A percentile compares a stretch with the other conserved stretches of the same genome.
Conservation (phyloP, 495 filamentous ascomycete genomes). For the Talaromyces nanjingensis region DNA sequence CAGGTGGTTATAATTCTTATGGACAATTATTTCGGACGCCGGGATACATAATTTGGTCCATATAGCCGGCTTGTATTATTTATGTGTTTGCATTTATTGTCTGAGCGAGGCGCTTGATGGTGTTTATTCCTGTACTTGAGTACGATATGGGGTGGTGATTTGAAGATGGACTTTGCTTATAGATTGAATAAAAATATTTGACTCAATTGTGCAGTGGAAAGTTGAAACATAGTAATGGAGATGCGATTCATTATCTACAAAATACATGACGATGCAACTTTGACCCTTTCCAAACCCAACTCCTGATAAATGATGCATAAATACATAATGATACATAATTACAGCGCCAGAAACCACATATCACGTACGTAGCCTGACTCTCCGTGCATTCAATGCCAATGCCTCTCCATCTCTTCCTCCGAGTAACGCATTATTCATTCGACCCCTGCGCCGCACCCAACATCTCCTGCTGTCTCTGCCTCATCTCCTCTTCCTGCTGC, state of each 20-base stretch:
- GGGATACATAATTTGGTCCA: neutral
- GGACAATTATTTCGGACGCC: neutral
- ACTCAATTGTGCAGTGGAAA: neutral
- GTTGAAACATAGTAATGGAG: neutral
- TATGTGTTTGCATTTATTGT: neutral
- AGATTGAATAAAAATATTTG: neutral
- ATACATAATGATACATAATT: neutral
- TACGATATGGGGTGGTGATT: neutral
- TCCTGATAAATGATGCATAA: neutral
- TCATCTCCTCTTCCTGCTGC: constrained; percentile 49
- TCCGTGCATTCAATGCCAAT: neutral
- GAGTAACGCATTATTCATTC: too few species aligned
- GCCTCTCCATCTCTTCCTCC: too few species aligned
- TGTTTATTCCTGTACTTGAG: neutral
- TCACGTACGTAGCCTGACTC: neutral
- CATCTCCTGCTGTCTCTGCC: constrained; percentile 22
- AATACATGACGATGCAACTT: neutral
- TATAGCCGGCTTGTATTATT: neutral
- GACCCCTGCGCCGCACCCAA: neutral
- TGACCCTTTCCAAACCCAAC: neutral
- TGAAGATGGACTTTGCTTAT: neutral
- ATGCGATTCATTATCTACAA: neutral
- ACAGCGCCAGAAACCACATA: neutral
- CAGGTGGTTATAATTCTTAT: neutral
- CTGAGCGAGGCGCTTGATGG: constrained; percentile 3